Base-by-base conservation (phyloP, 2,329 filamentous ascomycete species). In the Ophiostoma sp. region DNA sequence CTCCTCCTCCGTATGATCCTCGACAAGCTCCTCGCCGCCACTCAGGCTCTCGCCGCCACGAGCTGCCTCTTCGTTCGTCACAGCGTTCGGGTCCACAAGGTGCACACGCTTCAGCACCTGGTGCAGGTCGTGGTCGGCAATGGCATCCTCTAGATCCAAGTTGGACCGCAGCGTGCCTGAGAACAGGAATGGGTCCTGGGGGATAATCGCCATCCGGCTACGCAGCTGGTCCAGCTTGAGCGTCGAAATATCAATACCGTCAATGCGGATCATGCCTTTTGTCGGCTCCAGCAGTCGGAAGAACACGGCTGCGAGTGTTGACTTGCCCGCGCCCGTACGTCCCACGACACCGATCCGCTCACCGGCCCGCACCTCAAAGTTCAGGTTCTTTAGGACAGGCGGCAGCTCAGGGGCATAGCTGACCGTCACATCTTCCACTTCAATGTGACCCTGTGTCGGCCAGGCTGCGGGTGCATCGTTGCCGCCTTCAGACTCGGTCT, bases 141-240 rank as follows among this genome's bases (percentile, higher is more conserved):
- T 83, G 71, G 85, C 80, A 70, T 81, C 80, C 76, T 89, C 88
- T 2, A 87, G 85, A 72, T 89, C 87, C 4, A 89, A 78, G 70
- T 89, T 89, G 65, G 81, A 83, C 62, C 87, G 80, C 66, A 89
- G 82, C 1, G 87, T 89, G 63, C 87, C 87, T 66, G 84, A 83
- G 79, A 89, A 89, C 4, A 89, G 79, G 1, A 87, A 88, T 0
- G 87, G 87, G 69, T 89, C 87, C 74, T 89, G 87, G 0, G 87
- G 87, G 68, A 89, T 89, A 73, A 89, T 89, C 60, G 84, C 83
- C 6, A 89, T 78, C 40, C 86, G 82, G 64, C 83, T 85, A 9
- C 87, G 81, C 14, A 89, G 78, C 73, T 88, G 84, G 66, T 84
- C 81, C 4, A 89, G 81, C 55, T 86, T 86, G 69, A 89, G 81